These are phyloP conservation scores for Colletotrichum falcatum DNA, from an alignment of 2,329 filamentous ascomycete genomes.

Conservation along the genomic window DNA sequence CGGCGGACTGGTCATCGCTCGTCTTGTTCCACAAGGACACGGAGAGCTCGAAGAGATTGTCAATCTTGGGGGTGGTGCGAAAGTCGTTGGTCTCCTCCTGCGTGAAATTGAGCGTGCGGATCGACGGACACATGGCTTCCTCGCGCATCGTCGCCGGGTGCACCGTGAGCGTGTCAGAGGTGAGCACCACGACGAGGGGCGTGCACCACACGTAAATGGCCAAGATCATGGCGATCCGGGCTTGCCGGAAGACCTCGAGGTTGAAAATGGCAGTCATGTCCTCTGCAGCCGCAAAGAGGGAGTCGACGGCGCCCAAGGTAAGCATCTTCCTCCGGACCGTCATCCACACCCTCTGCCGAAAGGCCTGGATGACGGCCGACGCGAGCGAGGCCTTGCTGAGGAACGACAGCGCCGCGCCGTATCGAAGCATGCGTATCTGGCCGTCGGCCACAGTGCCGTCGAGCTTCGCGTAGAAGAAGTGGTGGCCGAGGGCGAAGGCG, in stretches of 20 bases:
- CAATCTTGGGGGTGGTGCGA: slow-evolving; percentile 47
- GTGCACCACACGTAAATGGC: slow-evolving; percentile 54
- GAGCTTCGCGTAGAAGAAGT: slow-evolving; percentile 51
- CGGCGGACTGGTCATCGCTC: slow-evolving; percentile 30
- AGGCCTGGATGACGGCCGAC: slow-evolving; percentile 48
- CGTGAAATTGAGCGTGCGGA: slow-evolving; percentile 50
- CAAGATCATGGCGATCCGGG: slow-evolving; percentile 50
- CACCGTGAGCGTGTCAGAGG: slow-evolving; percentile 53
- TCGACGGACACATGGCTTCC: slow-evolving; percentile 46
- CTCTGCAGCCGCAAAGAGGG: slow-evolving; percentile 50
- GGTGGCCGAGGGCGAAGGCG: slow-evolving; percentile 50
- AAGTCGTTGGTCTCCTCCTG: slow-evolving; percentile 51
- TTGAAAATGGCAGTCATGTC: slow-evolving; percentile 48
- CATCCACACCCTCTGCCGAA: slow-evolving; percentile 44
- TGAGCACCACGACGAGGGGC: slow-evolving; percentile 54
- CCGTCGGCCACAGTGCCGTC: slow-evolving; percentile 48
- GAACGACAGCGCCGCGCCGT: slow-evolving; percentile 52
- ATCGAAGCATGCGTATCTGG: slow-evolving; percentile 51
- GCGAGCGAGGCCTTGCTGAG: slow-evolving; percentile 52
- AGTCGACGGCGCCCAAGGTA: slow-evolving; percentile 44
- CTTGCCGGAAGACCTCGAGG: slow-evolving; percentile 47
- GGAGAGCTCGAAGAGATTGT: slow-evolving; percentile 46
- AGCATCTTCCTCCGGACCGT: slow-evolving; percentile 43
- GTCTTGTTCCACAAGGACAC: slow-evolving; percentile 51
- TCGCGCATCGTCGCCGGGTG: slow-evolving; percentile 42